Evolutionary conservation across 495 filamentous ascomycete species (phyloP).

Genomic region (Penicillium lagena): DNA sequence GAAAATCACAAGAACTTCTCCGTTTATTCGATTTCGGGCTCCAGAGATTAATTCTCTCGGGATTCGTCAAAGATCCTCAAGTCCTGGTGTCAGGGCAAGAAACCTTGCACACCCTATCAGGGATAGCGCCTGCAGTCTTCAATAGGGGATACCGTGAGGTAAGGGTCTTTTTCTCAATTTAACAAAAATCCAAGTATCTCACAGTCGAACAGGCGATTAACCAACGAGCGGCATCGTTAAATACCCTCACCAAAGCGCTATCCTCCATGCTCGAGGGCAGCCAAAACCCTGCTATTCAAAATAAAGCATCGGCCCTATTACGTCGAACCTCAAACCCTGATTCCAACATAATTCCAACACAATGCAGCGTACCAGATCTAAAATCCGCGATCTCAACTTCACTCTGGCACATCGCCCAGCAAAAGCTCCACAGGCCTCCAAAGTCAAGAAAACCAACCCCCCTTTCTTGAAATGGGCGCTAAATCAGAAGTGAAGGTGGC

Average conservation of each 20-base stretch:
- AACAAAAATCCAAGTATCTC: background rate
- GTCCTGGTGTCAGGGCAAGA: constrained; percentile 3
- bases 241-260: constrained; percentile 29
- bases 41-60: constrained; percentile 15
- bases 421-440: no score
- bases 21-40: constrained; percentile 22
- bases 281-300: constrained; percentile 5
- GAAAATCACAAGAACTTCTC: background rate
- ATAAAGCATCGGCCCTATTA: constrained; percentile 5
- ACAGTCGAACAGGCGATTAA: constrained; percentile 27
- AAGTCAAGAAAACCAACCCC: no score
- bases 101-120: constrained; percentile 12
- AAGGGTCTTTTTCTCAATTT: background rate
- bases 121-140: constrained; percentile 29
- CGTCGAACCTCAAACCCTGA: background rate
- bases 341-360: no score
- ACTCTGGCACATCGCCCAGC: constrained; percentile 20
- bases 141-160: constrained; percentile 31
- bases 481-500: background rate
- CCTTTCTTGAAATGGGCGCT: no score
- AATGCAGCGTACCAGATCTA: background rate
- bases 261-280: constrained; percentile 19
- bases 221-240: constrained; percentile 28
- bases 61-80: background rate
- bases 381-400: constrained; percentile 11